Conservation (phyloP, 768 basidiomycete genomes). For the Boletus vermiculosoides region DNA sequence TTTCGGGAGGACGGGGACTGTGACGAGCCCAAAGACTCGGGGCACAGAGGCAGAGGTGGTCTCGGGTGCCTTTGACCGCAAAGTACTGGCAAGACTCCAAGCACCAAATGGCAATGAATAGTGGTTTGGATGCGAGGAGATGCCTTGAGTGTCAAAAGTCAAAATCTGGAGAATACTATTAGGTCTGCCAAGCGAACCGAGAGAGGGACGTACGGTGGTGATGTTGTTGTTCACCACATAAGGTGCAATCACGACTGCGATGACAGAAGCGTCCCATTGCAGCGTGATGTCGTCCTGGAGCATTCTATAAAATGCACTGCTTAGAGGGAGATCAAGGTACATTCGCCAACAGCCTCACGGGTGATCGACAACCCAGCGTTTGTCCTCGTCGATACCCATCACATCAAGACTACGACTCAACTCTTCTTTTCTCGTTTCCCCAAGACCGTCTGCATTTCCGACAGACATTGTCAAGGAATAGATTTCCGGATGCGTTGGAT, state of each 20-base stretch:
- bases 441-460: slow-evolving; percentile 80
- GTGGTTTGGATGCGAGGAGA: slow-evolving; percentile 90
- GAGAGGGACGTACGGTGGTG: slow-evolving; percentile 48
- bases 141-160: slow-evolving; percentile 75
- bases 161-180: slow-evolving; percentile 54
- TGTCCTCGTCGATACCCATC: slow-evolving; percentile 57
- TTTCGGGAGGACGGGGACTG: slow-evolving; percentile 56
- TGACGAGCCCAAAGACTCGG: slow-evolving; percentile 58
- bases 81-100: slow-evolving; percentile 40
- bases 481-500: slow-evolving; percentile 34
- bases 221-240: slow-evolving; percentile 62
- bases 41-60: slow-evolving; percentile 31
- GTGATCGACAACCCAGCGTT: slow-evolving; percentile 63
- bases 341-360: slow-evolving; percentile 49
- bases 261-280: slow-evolving; percentile 58
- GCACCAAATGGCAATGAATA: slow-evolving; percentile 62
- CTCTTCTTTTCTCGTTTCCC: slow-evolving; percentile 57
- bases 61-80: slow-evolving; percentile 30
- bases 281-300: slow-evolving; percentile 74
- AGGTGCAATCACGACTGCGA: slow-evolving; percentile 56
- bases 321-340: slow-evolving; percentile 9
- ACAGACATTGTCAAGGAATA: slow-evolving; percentile 72
- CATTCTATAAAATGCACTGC: slow-evolving; percentile 40
- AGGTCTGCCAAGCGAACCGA: not conserved
- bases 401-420: slow-evolving; percentile 60